Evolutionary conservation across 768 basidiomycete species (phyloP), one percentile per base, ranked within the genome.

Genomic region (Phaeotremella skinneri): DNA sequence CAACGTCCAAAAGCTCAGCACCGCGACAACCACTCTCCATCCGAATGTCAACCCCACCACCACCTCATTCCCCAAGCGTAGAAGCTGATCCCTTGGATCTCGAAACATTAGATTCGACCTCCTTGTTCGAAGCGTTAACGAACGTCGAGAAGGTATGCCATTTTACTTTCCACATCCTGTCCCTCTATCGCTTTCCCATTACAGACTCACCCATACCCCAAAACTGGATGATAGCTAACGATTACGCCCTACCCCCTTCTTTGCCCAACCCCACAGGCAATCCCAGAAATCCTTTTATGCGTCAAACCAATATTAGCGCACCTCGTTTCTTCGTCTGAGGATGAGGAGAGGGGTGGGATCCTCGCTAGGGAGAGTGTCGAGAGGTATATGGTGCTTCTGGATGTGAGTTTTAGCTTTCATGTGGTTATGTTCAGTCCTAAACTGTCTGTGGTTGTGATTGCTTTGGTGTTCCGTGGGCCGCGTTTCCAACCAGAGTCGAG

Each of bases 301-400:
- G 56, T 69, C 52, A 73, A 73, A 57, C 71, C 71, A 1, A 61
- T 73, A 2, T 58, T 73, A 23, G 25, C 63, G 1, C 68, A 73
- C 47, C 56, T 73, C 1, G 20, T 26, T 3, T 45, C 58, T 6
- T 39, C 61, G 39, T 31, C 57, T 3, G 32, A 20, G 31, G 56
- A 58, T 5, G 67, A 68, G 29, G 67, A 68, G 54, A 43, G 27
- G 13, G 53, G 49, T 23, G 67, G 67, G 2, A 58, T 59, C 14
- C 7, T 17, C 17, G 63, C 64, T n/a, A 52, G 63, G 45, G 62
- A 62, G 29, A 59, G 56, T 21, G 56, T 73, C 13, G 67, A 68
- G 39, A 39, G 49, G 11, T 73, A 73, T 60, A 63, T 73, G 62
- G 55, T 30, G 34, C 32, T 62, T 4, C 52, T 70, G 4, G 71